Conservation (phyloP, 2,329 filamentous ascomycete species). For the Biscogniauxia mediterranea region DNA sequence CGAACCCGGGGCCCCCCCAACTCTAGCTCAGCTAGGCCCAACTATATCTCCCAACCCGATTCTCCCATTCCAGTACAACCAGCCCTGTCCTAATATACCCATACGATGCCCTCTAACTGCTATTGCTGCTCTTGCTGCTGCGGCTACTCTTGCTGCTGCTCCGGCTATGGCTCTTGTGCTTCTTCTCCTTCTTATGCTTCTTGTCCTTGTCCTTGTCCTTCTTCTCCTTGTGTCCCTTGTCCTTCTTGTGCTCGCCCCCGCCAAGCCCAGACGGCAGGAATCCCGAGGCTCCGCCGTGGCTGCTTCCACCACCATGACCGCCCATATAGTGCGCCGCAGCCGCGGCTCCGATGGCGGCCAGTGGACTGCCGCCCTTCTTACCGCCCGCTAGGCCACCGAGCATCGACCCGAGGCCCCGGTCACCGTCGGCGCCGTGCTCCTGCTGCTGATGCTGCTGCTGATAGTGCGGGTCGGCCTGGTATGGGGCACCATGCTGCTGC, state of each 20-base stretch:
- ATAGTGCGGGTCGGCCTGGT: conserved; percentile 6
- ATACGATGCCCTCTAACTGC: conserved; percentile 11
- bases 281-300: conserved; percentile 8
- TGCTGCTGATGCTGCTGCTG: conserved; percentile 17
- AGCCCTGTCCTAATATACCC: too few species aligned
- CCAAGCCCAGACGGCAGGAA: conserved; percentile 17
- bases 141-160: conserved; percentile 25
- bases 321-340: conserved; percentile 23
- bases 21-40: too few species aligned
- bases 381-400: conserved; percentile 22
- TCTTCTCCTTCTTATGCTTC: conserved; percentile 22
- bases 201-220: conserved; percentile 21
- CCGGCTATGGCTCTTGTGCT: conserved; percentile 27
- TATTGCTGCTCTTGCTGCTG: conserved; percentile 21
- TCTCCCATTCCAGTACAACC: too few species aligned
- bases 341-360: conserved; percentile 24
- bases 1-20: too few species aligned
- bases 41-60: too few species aligned
- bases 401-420: conserved; percentile 25
- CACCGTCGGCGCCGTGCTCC: conserved; percentile 12
- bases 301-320: conserved; percentile 13
- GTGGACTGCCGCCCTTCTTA: conserved; percentile 10
- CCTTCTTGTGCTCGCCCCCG: conserved; percentile 6
- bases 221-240: conserved; percentile 18
- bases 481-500: conserved; percentile 17